Evolutionary conservation across 2,329 filamentous ascomycete species (phyloP).

Genomic region (Trichoderma sp.): DNA sequence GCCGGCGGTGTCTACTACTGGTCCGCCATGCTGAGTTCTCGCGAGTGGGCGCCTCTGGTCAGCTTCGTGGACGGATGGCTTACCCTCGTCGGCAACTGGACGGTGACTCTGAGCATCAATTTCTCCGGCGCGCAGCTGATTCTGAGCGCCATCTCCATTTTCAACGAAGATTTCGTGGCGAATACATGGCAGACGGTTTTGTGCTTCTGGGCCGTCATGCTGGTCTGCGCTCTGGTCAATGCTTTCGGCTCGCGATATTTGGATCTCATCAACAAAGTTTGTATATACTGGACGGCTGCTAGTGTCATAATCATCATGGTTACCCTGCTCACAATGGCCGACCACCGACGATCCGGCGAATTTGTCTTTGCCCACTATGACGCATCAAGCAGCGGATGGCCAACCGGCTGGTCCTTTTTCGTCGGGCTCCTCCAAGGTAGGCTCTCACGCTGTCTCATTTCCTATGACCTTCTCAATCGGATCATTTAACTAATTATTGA

Average conservation of each 20-base stretch:
- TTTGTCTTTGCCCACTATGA: constrained; percentile 69
- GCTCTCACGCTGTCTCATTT: background rate
- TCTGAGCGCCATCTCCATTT: constrained; percentile 63
- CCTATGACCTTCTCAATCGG: background rate
- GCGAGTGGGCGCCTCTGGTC: constrained; percentile 58
- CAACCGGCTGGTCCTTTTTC: constrained; percentile 59
- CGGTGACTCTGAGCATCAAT: constrained; percentile 67
- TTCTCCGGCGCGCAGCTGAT: constrained; percentile 68
- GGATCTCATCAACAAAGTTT: constrained; percentile 65
- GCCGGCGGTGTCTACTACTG: constrained; percentile 70
- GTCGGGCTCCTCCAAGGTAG: constrained; percentile 51
- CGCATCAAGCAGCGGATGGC: constrained; percentile 67
- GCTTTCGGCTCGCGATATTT: constrained; percentile 59
- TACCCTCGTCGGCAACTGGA: constrained; percentile 69
- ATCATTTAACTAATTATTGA: background rate
- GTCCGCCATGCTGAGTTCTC: constrained; percentile 64
- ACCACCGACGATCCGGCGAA: constrained; percentile 59
- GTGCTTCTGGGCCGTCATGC: constrained; percentile 66
- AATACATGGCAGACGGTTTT: constrained; percentile 71
- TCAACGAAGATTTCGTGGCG: constrained; percentile 57
- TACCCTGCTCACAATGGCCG: constrained; percentile 63
- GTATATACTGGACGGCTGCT: constrained; percentile 69
- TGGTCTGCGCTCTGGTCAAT: constrained; percentile 64
- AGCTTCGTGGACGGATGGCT: constrained; percentile 75
- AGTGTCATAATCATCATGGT: constrained; percentile 70